Evolutionary conservation across 305 asterid species (phyloP), one percentile per base, ranked within the genome.

Genomic region (Coffea humblotiana): DNA sequence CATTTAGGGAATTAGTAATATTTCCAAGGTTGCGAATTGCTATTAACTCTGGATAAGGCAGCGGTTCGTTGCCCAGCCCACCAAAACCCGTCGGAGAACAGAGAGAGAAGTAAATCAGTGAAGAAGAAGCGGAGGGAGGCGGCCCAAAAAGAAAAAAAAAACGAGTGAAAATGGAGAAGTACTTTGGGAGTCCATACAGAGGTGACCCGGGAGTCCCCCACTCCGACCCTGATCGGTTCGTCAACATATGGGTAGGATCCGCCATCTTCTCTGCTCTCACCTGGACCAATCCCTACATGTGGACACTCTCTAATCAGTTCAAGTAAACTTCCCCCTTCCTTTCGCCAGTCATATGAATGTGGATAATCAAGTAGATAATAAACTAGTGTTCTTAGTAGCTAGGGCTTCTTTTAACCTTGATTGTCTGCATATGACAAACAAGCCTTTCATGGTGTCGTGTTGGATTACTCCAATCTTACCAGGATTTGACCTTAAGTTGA

Each of bases 161-260:
- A 14, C 21, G 3, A 75, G 77, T 23, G 71, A 58, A 76, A 74
- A 93, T 95, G 99, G 99, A 37, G 43, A 37, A 95, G 88, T 93
- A 90, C 90, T 91, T 95, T 25, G 99, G 97, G 54, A 93, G 91
- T 80, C 92, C 99, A 1, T 95, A 95, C 77, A 85, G 97, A 86
- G 99, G 99, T 40, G 98, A 93, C 93, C 97, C 94, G 61, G 98
- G 98, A 82, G 43, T 37, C 6, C 43, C 43, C 43, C 43, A 37
- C 43, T 37, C 43, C 43, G 43, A 37, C 84, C 89, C 92, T 81
- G 92, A 86, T 0, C 75, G 88, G 1, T 95, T 93, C 85, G 73
- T 75, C 27, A 91, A 90, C 84, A 92, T 90, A 32, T 93, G 97
- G 99, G 49, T 91, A 13, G 98, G 97, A n/a, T 83, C 97, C 43